Evolutionary conservation across 306 rosid species (phyloP).

Genomic region (Hippophae tibetana): DNA sequence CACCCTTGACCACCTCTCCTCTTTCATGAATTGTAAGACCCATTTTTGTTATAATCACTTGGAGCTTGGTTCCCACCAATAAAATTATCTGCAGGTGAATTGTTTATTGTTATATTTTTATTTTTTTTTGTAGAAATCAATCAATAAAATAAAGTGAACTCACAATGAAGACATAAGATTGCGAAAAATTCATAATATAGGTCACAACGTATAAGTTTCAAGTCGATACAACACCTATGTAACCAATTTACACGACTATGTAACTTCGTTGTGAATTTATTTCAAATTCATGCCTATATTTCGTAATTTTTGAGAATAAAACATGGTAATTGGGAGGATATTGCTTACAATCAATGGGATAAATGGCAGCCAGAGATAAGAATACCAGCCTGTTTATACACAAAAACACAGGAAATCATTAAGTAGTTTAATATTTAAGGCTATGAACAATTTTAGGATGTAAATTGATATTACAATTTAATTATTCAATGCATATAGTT

Average conservation of each 20-base stretch:
- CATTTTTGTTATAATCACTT: slow-evolving; percentile 27
- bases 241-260: too few relatives aligned
- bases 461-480: background rate
- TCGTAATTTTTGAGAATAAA: background rate
- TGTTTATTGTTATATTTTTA: too few relatives aligned
- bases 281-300: background rate
- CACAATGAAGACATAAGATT: too few relatives aligned
- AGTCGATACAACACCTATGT: too few relatives aligned
- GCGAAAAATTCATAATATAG: too few relatives aligned
- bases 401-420: background rate
- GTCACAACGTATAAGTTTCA: too few relatives aligned
- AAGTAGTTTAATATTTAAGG: background rate
- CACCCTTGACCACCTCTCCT: slow-evolving; percentile 26
- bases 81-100: slow-evolving; percentile 16
- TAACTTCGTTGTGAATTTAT: background rate
- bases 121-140: too few relatives aligned
- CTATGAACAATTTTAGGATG: background rate
- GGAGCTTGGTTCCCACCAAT: slow-evolving; percentile 28
- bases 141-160: background rate
- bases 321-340: background rate
- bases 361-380: slow-evolving; percentile 26
- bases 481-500: background rate
- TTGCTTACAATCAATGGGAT: slow-evolving; percentile 23
- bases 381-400: slow-evolving; percentile 9
- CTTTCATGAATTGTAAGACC: slow-evolving; percentile 23